These are phyloP conservation scores for Rhynchosporium secalis DNA, from an alignment of 2,329 filamentous ascomycete genomes.

Conservation along the genomic window DNA sequence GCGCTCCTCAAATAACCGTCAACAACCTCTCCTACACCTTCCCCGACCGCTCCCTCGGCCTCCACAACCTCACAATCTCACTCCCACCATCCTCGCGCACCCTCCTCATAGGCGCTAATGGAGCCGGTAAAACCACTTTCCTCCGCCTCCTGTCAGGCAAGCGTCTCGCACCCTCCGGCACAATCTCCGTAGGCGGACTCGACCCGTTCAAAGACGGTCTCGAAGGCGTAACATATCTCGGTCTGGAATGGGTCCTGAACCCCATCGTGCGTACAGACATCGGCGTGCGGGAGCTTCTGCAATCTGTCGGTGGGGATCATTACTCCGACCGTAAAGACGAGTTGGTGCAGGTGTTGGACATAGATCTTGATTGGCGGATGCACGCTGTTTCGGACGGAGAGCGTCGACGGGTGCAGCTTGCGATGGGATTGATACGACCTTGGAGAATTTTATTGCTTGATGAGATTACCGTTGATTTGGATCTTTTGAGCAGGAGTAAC, in stretches of 20 bases:
- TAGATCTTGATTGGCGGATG: slow-evolving; percentile 92
- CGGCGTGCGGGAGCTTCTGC: slow-evolving; percentile 80
- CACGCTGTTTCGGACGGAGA: slow-evolving; percentile 94
- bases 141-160: slow-evolving; percentile 90
- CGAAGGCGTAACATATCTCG: slow-evolving; percentile 94
- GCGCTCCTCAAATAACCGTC: slow-evolving; percentile 59
- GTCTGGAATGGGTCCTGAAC: slow-evolving; percentile 97
- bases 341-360: slow-evolving; percentile 83
- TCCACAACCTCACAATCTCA: slow-evolving; percentile 70
- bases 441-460: slow-evolving; percentile 92
- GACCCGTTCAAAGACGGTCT: slow-evolving; percentile 91
- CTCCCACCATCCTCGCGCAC: slow-evolving; percentile 84
- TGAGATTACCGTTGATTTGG: slow-evolving; percentile 95
- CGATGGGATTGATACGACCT: slow-evolving; percentile 89
- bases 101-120: slow-evolving; percentile 92
- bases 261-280: slow-evolving; percentile 95
- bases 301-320: slow-evolving; percentile 80
- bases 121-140: slow-evolving; percentile 94
- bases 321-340: slow-evolving; percentile 84
- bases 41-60: slow-evolving; percentile 77
- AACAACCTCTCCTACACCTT: slow-evolving; percentile 83
- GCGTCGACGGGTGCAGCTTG: slow-evolving; percentile 85
- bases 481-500: slow-evolving; percentile 79
- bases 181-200: slow-evolving; percentile 75
- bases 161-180: slow-evolving; percentile 76